Conservation (phyloP, 2,329 filamentous ascomycete genomes). For the Fonsecaea pugnacius region DNA sequence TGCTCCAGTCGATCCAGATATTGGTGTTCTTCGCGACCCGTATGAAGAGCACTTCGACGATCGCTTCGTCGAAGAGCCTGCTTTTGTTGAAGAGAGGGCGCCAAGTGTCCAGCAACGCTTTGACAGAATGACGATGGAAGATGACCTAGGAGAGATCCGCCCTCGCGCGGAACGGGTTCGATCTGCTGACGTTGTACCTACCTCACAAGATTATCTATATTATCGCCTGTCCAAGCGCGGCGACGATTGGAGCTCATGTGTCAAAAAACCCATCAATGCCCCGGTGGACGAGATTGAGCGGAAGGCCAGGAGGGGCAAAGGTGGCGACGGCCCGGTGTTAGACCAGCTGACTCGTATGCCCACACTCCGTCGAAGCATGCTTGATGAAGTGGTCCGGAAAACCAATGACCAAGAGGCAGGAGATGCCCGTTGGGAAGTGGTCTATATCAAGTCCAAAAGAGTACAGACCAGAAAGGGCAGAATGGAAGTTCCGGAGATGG, state of each 20-base stretch:
- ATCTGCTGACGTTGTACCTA: conserved; percentile 14
- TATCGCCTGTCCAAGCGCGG: conserved; percentile 30
- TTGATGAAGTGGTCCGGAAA: conserved; percentile 24
- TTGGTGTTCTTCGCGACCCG: conserved; percentile 13
- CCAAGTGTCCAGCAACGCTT: conserved; percentile 29
- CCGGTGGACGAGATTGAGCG: conserved; percentile 32
- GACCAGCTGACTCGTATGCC: conserved; percentile 31
- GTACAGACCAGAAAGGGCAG: conserved; percentile 18
- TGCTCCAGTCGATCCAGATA: conserved; percentile 20
- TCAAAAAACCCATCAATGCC: conserved; percentile 19
- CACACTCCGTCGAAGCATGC: conserved; percentile 23
- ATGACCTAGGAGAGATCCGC: conserved; percentile 21
- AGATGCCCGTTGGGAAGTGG: conserved; percentile 29
- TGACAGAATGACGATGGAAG: conserved; percentile 26
- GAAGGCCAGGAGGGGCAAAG: conserved; percentile 22
- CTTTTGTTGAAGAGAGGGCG: conserved; percentile 28
- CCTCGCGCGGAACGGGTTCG: conserved; percentile 20
- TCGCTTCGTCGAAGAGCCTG: conserved; percentile 15
- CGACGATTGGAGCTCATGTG: conserved; percentile 28
- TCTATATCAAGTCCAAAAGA: conserved; percentile 30
- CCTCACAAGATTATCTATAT: conserved; percentile 29
- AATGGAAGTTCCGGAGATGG: conserved; percentile 32
- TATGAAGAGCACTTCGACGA: conserved; percentile 16
- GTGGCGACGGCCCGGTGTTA: conserved; percentile 26
- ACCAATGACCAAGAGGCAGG: conserved; percentile 28